Evolutionary conservation across 1,139 yeast species (phyloP).

Genomic region (Wickerhamiella pararugosa): DNA sequence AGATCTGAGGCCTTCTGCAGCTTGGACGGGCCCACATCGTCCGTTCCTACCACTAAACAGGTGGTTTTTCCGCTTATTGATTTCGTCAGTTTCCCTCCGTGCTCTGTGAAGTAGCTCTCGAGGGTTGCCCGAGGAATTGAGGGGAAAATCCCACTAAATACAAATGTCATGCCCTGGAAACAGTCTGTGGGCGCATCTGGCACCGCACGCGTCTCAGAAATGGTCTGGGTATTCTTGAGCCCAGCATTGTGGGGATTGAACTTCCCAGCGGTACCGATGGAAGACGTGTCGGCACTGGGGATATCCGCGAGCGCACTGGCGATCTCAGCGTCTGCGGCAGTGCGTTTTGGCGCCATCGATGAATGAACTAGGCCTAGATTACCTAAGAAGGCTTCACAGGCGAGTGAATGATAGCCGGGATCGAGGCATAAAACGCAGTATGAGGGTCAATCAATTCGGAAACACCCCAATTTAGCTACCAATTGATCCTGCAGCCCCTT

Average conservation of each 20-base stretch:
- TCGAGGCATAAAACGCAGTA: no score
- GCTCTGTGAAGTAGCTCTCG: slow-evolving; percentile 59
- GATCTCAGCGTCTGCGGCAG: no score
- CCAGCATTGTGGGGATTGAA: slow-evolving; percentile 5
- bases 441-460: no score
- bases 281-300: slow-evolving; percentile 3
- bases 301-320: background rate
- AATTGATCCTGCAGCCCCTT: no score
- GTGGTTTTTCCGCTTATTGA: slow-evolving; percentile 77
- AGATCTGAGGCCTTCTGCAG: slow-evolving; percentile 60
- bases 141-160: slow-evolving; percentile 82
- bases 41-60: slow-evolving; percentile 69
- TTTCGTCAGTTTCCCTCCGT: slow-evolving; percentile 93
- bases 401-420: no score
- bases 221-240: slow-evolving; percentile 34
- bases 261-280: slow-evolving; percentile 1
- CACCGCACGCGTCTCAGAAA: slow-evolving; percentile 17
- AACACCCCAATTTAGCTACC: no score
- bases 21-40: slow-evolving; percentile 90
- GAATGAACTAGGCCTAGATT: no score
- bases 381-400: no score
- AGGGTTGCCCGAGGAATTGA: slow-evolving; percentile 61
- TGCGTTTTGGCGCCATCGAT: no score
- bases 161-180: slow-evolving; percentile 72
- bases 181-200: slow-evolving; percentile 78